Evolutionary conservation across 495 filamentous ascomycete species (phyloP).

Genomic region (Xylaria castorea): DNA sequence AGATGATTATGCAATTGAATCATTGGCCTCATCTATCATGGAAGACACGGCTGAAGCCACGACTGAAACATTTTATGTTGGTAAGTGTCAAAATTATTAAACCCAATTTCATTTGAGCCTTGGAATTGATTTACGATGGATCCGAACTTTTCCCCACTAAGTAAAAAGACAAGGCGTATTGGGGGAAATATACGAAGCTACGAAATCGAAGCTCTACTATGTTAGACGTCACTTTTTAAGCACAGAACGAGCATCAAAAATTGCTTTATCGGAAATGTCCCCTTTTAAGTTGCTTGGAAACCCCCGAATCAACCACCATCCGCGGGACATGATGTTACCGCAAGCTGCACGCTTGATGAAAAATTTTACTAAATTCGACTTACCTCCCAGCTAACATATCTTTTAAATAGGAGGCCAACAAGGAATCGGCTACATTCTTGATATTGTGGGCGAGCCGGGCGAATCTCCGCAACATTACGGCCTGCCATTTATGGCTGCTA

Average conservation of each 20-base stretch:
- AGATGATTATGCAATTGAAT: constrained; percentile 8
- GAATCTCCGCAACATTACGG: constrained; percentile 5
- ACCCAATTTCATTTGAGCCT: background rate
- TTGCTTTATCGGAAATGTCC: background rate
- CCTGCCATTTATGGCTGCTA: background rate
- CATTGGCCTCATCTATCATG: constrained; percentile 10
- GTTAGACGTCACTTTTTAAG: background rate
- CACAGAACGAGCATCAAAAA: background rate
- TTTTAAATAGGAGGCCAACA: constrained; percentile 5
- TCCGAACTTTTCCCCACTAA: background rate
- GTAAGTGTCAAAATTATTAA: background rate
- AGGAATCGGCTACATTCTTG: constrained; percentile 13
- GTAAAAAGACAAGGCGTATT: background rate
- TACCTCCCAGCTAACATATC: background rate
- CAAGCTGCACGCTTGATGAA: background rate
- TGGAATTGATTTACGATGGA: background rate
- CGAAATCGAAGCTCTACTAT: background rate
- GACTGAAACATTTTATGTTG: constrained; percentile 1
- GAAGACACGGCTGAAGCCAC: constrained; percentile 8
- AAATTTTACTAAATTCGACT: background rate
- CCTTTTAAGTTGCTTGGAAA: background rate
- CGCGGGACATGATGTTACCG: background rate
- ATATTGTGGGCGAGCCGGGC: background rate
- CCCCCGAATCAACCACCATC: background rate
- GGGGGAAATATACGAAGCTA: background rate